A percentile compares a stretch with the other conserved stretches of the same genome.
Conservation (phyloP, 257 asterid genomes). For the Solanum medicagineum region DNA sequence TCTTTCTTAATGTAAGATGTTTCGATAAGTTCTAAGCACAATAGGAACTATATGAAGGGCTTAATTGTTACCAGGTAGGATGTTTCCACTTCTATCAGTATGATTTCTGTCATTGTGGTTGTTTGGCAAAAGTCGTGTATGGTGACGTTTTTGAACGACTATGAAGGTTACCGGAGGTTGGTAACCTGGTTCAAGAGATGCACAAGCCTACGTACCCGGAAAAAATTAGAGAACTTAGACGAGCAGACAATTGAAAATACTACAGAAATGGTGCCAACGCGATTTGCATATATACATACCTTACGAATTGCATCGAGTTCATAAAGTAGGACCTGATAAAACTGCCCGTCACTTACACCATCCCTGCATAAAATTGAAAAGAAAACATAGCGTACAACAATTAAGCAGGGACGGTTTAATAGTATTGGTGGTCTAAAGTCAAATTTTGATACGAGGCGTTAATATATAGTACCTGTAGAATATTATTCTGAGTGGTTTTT, state of each 20-base stretch:
- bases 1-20: background rate
- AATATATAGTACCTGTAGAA: constrained; percentile 46
- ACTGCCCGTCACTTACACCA: constrained; percentile 96
- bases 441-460: background rate
- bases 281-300: constrained; percentile 30
- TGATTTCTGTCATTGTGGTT: constrained; percentile 80
- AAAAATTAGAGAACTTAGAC: background rate
- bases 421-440: background rate
- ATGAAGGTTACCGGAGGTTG: constrained; percentile 97
- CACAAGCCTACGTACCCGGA: constrained; percentile 58
- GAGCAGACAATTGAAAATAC: background rate
- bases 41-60: background rate
- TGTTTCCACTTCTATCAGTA: constrained; percentile 84
- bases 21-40: background rate
- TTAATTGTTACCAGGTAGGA: constrained; percentile 60
- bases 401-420: background rate
- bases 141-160: constrained; percentile 93
- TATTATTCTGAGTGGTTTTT: constrained; percentile 93
- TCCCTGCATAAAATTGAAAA: constrained; percentile 38
- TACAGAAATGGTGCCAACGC: background rate
- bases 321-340: constrained; percentile 78
- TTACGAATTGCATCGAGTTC: constrained; percentile 95
- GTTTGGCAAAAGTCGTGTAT: constrained; percentile 77
- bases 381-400: background rate
- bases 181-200: constrained; percentile 92